phyloP scores from a whole-genome alignment of 441 rosid genomes.

The Oxalis stricta region DNA sequence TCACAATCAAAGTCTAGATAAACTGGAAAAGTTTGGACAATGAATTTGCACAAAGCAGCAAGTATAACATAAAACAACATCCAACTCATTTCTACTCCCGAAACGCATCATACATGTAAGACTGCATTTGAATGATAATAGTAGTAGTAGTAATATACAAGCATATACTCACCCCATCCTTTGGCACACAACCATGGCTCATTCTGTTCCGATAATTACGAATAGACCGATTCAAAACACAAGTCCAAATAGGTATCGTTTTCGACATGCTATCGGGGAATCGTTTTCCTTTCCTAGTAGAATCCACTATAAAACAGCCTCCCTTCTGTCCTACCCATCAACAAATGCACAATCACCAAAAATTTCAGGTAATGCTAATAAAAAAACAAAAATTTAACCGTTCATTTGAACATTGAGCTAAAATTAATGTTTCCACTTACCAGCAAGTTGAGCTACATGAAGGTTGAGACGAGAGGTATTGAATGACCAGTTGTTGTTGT shows the following conservation, averaged over 20 bases:
- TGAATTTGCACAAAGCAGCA: background rate
- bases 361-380: background rate
- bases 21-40: background rate
- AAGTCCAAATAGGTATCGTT: conserved; percentile 90
- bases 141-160: conserved; percentile 4
- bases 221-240: conserved; percentile 64
- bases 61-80: background rate
- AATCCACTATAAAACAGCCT: conserved; percentile 79
- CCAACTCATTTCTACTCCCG: no score
- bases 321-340: conserved; percentile 68
- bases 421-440: no score
- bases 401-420: no score
- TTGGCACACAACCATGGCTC: conserved; percentile 9
- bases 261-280: conserved; percentile 97
- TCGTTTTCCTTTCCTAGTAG: conserved; percentile 78
- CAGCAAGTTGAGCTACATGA: conserved; percentile 68
- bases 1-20: conserved; percentile 2
- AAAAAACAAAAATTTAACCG: no score
- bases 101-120: no score
- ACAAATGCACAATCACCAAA: conserved; percentile 2
- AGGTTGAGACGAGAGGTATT: conserved; percentile 78
- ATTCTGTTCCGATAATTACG: conserved; percentile 21
- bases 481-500: conserved; percentile 77
- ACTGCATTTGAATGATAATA: background rate
- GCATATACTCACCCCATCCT: conserved; percentile 28